Base-by-base conservation (phyloP, 1,284 basidiomycete species). In the Cutaneotrichosporon cavernicola region DNA sequence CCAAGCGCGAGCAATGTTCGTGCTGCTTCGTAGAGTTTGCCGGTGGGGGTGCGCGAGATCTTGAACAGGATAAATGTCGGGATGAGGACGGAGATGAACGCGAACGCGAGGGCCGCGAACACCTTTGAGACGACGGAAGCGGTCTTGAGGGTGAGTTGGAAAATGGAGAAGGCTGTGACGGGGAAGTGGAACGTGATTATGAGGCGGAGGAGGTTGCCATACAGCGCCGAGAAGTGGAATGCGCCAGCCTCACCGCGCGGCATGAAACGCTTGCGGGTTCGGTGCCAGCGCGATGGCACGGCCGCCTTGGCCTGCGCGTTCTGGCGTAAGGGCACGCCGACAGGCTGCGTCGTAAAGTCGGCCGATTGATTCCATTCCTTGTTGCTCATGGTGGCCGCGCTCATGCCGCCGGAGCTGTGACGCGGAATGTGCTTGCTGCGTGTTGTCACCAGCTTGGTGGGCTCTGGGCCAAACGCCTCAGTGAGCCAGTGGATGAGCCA, bases 11-110 rank as follows among this genome's bases (percentile, higher is more conserved):
- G 86, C 13, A 98, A 84, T 0, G 93, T 96, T 69, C 90, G 86
- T 11, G 92, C 93, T 77, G 96, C 93, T 70, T 96, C 93, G 77
- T 97, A 98, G 4, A 98, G 85, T 77, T 97, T 96, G 75, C 88
- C 89, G 8, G 90, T 92, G 10, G 90, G 87, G 0, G 89, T 93
- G 62, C 87, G 83, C 38, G 86, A 87, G 52, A 98, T 86, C 38
- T 89, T 87, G 65, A 88, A 81, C 62, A 96, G 83, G 21, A 97
- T 83, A 61, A 88, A 84, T 10, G 85, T 82, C 1, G 96, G 96
- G 32, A 92, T 81, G 18, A 90, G 77, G 57, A 97, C 83, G 1
- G 90, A 92, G 71, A 98, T 85, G 66, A 92, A 79, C 21, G 86
- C 84, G 72, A 97, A 90, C 0, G 79, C 69, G 11, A 81, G 65